A percentile compares a stretch with the other conserved stretches of the same genome.
Evolutionary conservation across 208 protist genomes (phyloP).

Genomic region (Trypanosoma boissoni): DNA sequence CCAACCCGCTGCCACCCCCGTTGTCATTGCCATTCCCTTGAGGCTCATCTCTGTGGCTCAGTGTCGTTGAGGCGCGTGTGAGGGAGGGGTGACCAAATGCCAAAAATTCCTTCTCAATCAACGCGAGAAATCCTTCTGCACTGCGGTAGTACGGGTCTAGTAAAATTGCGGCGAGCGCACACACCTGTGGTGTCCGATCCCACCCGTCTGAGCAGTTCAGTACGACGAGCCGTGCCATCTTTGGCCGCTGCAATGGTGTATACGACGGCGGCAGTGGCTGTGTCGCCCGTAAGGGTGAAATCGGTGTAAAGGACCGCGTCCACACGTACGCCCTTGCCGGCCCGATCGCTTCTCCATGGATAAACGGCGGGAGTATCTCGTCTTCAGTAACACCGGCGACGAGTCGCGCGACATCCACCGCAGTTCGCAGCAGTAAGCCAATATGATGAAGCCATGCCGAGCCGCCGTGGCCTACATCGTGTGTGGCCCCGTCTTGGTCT

Average conservation of each 20-base stretch:
- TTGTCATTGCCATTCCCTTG: not conserved
- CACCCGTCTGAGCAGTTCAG: conserved; percentile 91
- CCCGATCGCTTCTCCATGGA: not conserved
- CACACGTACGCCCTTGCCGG: conserved; percentile 2
- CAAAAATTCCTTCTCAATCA: conserved; percentile 96
- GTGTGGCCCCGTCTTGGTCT: not conserved
- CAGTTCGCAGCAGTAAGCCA: conserved; percentile 36
- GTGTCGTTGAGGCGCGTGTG: conserved; percentile 28
- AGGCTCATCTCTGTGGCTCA: not conserved
- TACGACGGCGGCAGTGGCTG: conserved; percentile 12
- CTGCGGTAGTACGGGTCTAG: conserved; percentile 93
- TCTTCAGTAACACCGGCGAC: conserved; percentile 45
- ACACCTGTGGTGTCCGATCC: conserved; percentile 94
- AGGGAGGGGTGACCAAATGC: conserved; percentile 92
- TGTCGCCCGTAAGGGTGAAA: not conserved
- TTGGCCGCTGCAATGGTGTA: conserved; percentile 13
- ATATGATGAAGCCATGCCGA: conserved; percentile 33
- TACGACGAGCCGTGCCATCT: conserved; percentile 21
- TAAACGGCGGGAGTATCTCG: conserved; percentile 25
- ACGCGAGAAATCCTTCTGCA: conserved; percentile 67
- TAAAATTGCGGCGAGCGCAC: conserved; percentile 81
- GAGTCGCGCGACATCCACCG: conserved; percentile 39
- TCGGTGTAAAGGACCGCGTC: conserved; percentile 6
- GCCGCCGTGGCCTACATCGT: not conserved
- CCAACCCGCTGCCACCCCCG: not conserved